These are phyloP conservation scores for Penicillium dipodomyicola DNA, from an alignment of 495 filamentous ascomycete species.

Conservation along the genomic window DNA sequence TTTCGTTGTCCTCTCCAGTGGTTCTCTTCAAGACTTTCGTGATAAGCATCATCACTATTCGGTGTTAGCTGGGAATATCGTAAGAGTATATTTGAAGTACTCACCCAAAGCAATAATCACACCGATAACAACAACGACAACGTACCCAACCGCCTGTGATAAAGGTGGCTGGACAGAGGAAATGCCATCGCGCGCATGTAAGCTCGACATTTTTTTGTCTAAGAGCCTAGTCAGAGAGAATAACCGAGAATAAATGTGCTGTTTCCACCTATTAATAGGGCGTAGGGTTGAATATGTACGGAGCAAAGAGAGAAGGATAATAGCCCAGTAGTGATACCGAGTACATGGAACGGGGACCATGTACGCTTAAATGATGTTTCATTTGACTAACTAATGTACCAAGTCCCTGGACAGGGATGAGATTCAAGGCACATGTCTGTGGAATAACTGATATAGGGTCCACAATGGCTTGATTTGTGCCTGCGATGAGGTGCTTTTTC, in stretches of 20 bases:
- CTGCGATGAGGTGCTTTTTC: conserved; percentile 31
- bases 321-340: background rate
- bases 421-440: background rate
- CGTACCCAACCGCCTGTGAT: conserved; percentile 39
- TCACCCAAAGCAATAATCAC: conserved; percentile 33
- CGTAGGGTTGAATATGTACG: background rate
- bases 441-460: conserved; percentile 13
- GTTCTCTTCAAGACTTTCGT: conserved; percentile 37
- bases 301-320: background rate
- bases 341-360: background rate
- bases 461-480: conserved; percentile 28
- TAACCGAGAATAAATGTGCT: background rate
- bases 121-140: conserved; percentile 36
- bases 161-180: conserved; percentile 32
- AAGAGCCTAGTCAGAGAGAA: background rate
- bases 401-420: background rate
- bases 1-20: conserved; percentile 40
- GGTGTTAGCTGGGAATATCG: background rate
- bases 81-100: background rate
- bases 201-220: conserved; percentile 15
- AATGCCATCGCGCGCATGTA: conserved; percentile 22
- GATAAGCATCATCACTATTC: conserved; percentile 37
- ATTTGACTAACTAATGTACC: background rate
- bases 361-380: background rate
- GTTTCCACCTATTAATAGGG: background rate